A percentile compares a stretch with the other conserved stretches of the same genome.
Conservation (phyloP, 768 basidiomycete species). For the Sistotremastrum suecicum region DNA sequence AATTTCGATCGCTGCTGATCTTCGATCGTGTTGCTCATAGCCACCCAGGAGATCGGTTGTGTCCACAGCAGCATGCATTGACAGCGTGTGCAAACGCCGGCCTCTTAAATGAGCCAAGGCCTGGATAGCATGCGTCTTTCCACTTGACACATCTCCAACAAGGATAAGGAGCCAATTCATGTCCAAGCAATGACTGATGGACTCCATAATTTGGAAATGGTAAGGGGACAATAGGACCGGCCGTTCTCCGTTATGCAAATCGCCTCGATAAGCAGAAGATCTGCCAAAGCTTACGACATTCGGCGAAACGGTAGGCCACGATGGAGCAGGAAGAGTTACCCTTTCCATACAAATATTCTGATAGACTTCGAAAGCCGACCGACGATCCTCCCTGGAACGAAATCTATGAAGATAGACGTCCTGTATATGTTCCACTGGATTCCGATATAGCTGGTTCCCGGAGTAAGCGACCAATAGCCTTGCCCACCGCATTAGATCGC, state of each 20-base stretch:
- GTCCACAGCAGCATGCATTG: slow-evolving; percentile 78
- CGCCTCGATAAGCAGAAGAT: background rate
- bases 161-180: slow-evolving; percentile 85
- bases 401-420: slow-evolving; percentile 80
- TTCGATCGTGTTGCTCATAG: slow-evolving; percentile 77
- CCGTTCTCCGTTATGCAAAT: background rate
- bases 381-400: slow-evolving; percentile 55
- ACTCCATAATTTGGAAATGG: slow-evolving; percentile 31
- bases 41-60: slow-evolving; percentile 89
- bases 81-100: slow-evolving; percentile 51
- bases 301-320: slow-evolving; percentile 20
- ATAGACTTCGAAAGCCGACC: slow-evolving; percentile 12
- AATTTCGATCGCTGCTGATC: background rate
- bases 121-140: slow-evolving; percentile 69
- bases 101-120: slow-evolving; percentile 61
- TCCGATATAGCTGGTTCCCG: slow-evolving; percentile 5
- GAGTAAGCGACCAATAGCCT: slow-evolving; percentile 21
- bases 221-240: too few relatives aligned
- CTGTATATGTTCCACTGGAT: slow-evolving; percentile 52
- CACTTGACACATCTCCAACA: slow-evolving; percentile 55
- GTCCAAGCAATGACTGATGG: slow-evolving; percentile 56
- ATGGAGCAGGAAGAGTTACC: background rate
- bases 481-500: slow-evolving; percentile 88
- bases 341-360: background rate
- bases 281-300: background rate